A percentile compares a stretch with the other conserved stretches of the same genome.
Evolutionary conservation across 495 filamentous ascomycete genomes (phyloP).

Genomic region (Aspergillus conjunctus): DNA sequence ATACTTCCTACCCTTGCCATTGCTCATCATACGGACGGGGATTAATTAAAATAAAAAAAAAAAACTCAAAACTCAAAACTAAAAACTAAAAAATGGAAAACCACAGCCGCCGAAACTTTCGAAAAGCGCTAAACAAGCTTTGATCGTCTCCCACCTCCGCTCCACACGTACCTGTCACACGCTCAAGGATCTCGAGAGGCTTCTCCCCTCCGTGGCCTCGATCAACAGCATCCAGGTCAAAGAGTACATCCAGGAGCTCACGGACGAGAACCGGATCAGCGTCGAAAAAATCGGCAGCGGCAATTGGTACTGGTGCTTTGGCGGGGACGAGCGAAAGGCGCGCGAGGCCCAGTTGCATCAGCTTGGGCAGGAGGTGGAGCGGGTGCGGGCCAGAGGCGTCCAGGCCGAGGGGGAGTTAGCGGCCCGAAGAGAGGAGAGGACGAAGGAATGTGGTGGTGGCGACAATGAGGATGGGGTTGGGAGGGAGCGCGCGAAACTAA

Average conservation of each 20-base stretch:
- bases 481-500: slow-evolving; percentile 29
- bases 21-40: not conserved
- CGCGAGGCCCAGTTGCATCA: slow-evolving; percentile 50
- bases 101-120: slow-evolving; percentile 64
- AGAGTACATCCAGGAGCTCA: slow-evolving; percentile 65
- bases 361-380: slow-evolving; percentile 58
- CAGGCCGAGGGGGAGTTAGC: slow-evolving; percentile 27
- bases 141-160: slow-evolving; percentile 66
- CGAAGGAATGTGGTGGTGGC: slow-evolving; percentile 9
- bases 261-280: slow-evolving; percentile 65
- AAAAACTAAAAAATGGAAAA: not conserved
- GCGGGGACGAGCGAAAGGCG: slow-evolving; percentile 60
- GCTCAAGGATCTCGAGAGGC: slow-evolving; percentile 76
- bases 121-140: slow-evolving; percentile 60
- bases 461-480: slow-evolving; percentile 22
- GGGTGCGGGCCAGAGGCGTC: slow-evolving; percentile 37
- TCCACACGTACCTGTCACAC: slow-evolving; percentile 65
- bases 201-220: slow-evolving; percentile 63
- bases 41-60: not conserved
- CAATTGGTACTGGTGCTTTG: slow-evolving; percentile 83
- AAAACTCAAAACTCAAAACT: not conserved
- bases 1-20: not conserved
- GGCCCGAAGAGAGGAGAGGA: slow-evolving; percentile 24
- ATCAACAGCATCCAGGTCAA: slow-evolving; percentile 72
- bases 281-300: slow-evolving; percentile 80